Evolutionary conservation across 768 basidiomycete species (phyloP).

Genomic region (Chalciporus piperatus): DNA sequence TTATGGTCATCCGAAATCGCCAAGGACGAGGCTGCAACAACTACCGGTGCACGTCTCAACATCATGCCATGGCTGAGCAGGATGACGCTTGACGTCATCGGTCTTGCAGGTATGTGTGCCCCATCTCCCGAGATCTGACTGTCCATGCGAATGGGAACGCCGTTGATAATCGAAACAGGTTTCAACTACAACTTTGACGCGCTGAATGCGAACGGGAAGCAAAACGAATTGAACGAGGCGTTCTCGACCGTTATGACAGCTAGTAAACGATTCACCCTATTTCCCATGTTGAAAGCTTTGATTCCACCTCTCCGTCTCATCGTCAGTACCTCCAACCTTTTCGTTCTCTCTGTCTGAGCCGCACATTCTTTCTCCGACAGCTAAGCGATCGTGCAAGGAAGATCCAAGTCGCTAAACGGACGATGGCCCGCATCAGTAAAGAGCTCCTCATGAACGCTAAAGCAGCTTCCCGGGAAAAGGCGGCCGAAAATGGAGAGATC

Average conservation of each 20-base stretch:
- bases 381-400: constrained; percentile 15
- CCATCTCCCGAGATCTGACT: neutral
- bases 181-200: constrained; percentile 39
- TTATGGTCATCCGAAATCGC: constrained; percentile 39
- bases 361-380: constrained; percentile 8
- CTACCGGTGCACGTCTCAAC: constrained; percentile 25
- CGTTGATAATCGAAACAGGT: constrained; percentile 21
- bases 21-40: constrained; percentile 18
- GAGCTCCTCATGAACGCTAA: constrained; percentile 54
- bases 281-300: constrained; percentile 33
- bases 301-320: constrained; percentile 39
- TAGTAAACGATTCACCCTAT: constrained; percentile 8
- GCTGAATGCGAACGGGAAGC: constrained; percentile 21
- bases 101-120: constrained; percentile 24
- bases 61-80: constrained; percentile 33
- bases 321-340: neutral
- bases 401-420: constrained; percentile 31
- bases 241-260: constrained; percentile 31
- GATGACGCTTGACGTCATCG: constrained; percentile 23
- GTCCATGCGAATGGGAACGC: neutral
- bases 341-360: no score
- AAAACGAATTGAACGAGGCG: constrained; percentile 33
- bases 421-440: constrained; percentile 49
- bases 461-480: constrained; percentile 26
- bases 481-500: constrained; percentile 26